Evolutionary conservation across 1,284 basidiomycete genomes (phyloP).

Genomic region (Heterobasidion parviporum): DNA sequence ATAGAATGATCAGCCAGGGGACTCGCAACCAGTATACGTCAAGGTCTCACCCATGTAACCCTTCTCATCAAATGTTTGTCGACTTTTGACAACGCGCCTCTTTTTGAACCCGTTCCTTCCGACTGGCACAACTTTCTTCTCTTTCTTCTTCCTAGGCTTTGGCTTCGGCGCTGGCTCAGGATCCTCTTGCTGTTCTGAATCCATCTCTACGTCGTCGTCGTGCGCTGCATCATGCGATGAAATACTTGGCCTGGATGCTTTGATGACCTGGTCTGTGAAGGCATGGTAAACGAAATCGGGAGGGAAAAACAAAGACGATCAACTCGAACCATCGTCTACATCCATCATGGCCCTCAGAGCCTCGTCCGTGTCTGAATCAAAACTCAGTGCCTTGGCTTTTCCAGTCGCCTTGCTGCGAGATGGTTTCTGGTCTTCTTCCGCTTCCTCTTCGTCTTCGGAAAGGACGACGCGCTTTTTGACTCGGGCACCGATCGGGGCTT

Average conservation of each 20-base stretch:
- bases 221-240: constrained; percentile 12
- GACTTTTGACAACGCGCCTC: constrained; percentile 51
- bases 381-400: constrained; percentile 19
- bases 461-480: constrained; percentile 40
- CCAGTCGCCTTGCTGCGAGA: constrained; percentile 15
- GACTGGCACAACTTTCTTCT: constrained; percentile 55
- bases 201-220: constrained; percentile 19
- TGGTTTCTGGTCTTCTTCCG: constrained; percentile 20
- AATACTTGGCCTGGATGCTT: constrained; percentile 6
- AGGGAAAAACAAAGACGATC: not conserved
- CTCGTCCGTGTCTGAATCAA: constrained; percentile 30
- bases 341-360: constrained; percentile 66
- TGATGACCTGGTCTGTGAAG: constrained; percentile 10
- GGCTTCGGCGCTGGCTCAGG: constrained; percentile 28
- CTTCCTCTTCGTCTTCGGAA: constrained; percentile 51
- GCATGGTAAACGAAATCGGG: too few species aligned
- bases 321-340: constrained; percentile 52
- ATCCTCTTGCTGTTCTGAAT: constrained; percentile 25
- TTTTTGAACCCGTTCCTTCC: constrained; percentile 71
- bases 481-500: constrained; percentile 13
- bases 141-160: constrained; percentile 52
- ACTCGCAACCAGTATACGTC: not conserved
- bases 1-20: not conserved
- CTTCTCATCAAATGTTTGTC: constrained; percentile 47
- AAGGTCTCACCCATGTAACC: constrained; percentile 54